These are phyloP conservation scores for Pharus latifolius DNA, from an alignment of 176 grass and related monocot genomes.

Conservation along the genomic window DNA sequence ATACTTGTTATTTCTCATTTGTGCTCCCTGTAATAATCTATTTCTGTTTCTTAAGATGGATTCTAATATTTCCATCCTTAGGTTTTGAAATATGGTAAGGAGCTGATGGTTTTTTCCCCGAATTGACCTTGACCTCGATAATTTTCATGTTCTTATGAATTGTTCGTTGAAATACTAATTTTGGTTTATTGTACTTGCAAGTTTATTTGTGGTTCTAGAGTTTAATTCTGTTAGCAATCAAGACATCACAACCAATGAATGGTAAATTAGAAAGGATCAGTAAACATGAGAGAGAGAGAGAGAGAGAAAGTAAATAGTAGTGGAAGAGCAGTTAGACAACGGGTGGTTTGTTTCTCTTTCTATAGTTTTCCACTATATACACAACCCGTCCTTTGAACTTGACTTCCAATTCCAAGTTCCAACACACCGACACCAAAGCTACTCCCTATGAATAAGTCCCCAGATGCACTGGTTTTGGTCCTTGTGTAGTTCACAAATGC, in stretches of 20 bases:
- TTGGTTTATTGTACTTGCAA: neutral
- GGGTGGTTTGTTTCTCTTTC: neutral
- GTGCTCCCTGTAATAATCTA: neutral
- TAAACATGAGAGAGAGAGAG: neutral
- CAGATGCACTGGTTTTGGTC: too few species aligned
- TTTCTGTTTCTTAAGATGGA: neutral
- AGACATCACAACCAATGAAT: neutral
- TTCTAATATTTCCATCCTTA: neutral
- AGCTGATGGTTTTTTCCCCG: too few species aligned
- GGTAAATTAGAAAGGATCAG: neutral
- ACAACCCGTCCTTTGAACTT: neutral
- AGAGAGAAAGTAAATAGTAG: neutral
- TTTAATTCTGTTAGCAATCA: neutral
- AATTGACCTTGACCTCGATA: neutral
- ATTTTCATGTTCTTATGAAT: neutral
- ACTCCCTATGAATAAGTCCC: too few species aligned
- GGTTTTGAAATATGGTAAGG: neutral
- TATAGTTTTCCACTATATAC: neutral
- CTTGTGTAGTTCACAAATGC: neutral
- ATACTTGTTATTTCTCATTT: neutral
- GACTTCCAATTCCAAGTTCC: neutral
- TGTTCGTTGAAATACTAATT: neutral
- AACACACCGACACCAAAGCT: neutral
- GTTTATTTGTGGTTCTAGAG: neutral
- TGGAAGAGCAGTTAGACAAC: neutral